phyloP scores from a whole-genome alignment of 148 eudicot species.

The Vaccinium corymbosum region DNA sequence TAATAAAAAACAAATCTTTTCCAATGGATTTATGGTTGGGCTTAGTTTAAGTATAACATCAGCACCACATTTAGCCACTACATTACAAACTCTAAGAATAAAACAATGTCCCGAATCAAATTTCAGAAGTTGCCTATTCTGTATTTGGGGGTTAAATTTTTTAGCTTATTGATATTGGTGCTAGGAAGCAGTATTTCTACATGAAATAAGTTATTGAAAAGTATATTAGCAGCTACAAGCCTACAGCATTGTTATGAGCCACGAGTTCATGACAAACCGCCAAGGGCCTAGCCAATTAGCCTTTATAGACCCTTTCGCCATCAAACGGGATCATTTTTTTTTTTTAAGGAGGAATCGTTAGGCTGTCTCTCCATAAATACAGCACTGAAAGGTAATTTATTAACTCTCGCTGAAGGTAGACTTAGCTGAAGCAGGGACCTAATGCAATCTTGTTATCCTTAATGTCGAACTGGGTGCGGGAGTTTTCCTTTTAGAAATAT shows the following conservation, averaged over 20 bases:
- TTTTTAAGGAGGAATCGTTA: not conserved
- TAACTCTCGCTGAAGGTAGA: not conserved
- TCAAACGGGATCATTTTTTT: not conserved
- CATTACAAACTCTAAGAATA: not conserved
- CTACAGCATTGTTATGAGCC: not conserved
- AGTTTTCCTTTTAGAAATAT: not conserved
- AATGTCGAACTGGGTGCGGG: not conserved
- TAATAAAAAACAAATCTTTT: not conserved
- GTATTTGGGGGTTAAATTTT: not conserved
- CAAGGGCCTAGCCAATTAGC: not conserved
- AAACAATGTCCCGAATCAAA: not conserved
- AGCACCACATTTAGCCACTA: not conserved
- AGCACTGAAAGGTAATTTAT: not conserved
- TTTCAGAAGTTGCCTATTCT: not conserved
- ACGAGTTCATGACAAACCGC: not conserved
- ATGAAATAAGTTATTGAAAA: not conserved
- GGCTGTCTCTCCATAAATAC: not conserved
- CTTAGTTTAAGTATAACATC: not conserved
- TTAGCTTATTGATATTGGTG: constrained; percentile 2
- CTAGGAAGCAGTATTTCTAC: not conserved
- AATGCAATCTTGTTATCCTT: not conserved
- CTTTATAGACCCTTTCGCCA: not conserved
- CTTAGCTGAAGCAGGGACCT: not conserved
- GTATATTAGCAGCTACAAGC: not conserved
- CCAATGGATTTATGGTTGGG: not conserved